Evolutionary conservation across 2,329 filamentous ascomycete species (phyloP), one percentile per base, ranked within the genome.

Genomic region (Dichotomopilus funicola): DNA sequence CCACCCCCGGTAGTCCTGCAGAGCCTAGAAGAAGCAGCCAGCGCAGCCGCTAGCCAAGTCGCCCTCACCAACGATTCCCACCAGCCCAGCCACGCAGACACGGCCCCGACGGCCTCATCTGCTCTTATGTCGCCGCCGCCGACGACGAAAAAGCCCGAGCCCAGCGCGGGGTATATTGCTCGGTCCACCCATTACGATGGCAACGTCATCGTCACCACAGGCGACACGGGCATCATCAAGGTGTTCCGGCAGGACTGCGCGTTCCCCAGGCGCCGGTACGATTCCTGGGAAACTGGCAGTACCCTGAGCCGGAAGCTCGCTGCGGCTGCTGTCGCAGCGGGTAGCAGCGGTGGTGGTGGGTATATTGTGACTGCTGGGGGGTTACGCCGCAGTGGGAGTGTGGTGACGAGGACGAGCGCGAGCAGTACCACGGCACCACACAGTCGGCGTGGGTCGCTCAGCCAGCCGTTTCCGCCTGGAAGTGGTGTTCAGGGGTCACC

Each of bases 211-310:
- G 82, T 97, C 49, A 95, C 92, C 0, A 89, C 91, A 1, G 92
- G 96, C 68, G 89, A 90, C 64, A 85, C 83, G 0, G 94, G 94
- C 38, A 82, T 84, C 33, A 94, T 99, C 72, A 96, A 96, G 68
- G 87, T 97, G 0, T 96, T 96, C 67, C 83, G 94, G 19, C 92
- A 97, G 70, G 94, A 99, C 68, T 96, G 92, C 67, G 94, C 92
- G 0, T 89, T 81, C 63, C 72, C 78, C 49, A 96, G 95, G 71
- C 85, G 92, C 5, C 80, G 82, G 54, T 80, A 85, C 55, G 89
- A 91, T 54, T 81, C 79, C 40, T 92, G 87, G 86, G 90, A 96
- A 62, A 83, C 86, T 0, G 80, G 81, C 1, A 92, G 88, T 12
- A 83, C 83, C 6, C 87, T 95, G 63, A 91, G 88, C 8, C 84